Conservation (phyloP, 1,139 yeast species). For the Debaryomyces sp. region DNA sequence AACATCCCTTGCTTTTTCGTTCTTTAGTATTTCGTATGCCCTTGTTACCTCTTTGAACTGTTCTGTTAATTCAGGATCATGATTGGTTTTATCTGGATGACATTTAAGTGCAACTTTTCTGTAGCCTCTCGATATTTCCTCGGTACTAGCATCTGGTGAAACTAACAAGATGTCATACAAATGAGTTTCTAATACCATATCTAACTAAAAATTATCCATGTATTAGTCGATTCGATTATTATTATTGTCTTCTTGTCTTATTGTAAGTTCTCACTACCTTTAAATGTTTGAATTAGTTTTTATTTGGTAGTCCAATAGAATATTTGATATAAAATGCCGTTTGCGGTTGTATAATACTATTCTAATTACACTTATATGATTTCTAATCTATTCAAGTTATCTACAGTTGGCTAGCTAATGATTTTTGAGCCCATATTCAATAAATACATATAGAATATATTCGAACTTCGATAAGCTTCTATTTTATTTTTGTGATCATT, state of each 20-base stretch:
- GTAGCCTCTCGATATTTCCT: constrained; percentile 45
- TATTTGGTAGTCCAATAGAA: background rate
- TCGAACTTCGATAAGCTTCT: constrained; percentile 10
- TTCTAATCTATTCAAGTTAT: background rate
- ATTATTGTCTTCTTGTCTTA: background rate
- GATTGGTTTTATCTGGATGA: constrained; percentile 53
- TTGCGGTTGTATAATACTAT: background rate
- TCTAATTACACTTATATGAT: background rate
- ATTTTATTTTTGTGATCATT: constrained; percentile 5
- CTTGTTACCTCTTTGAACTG: constrained; percentile 45
- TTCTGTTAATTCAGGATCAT: constrained; percentile 46
- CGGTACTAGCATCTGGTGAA: constrained; percentile 35
- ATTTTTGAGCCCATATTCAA: background rate
- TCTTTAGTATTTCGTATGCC: constrained; percentile 46
- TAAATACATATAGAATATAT: background rate
- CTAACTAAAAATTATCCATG: background rate
- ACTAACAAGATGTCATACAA: constrained; percentile 43
- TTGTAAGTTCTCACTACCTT: background rate
- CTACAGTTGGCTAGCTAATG: background rate
- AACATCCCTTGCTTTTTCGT: constrained; percentile 28
- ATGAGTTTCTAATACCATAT: constrained; percentile 36
- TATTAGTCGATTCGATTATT: background rate
- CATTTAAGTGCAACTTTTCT: constrained; percentile 44
- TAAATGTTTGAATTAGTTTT: background rate
- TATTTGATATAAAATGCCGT: background rate